These are phyloP conservation scores for Mycena capillaripes DNA, from an alignment of 768 basidiomycete species.

Conservation along the genomic window DNA sequence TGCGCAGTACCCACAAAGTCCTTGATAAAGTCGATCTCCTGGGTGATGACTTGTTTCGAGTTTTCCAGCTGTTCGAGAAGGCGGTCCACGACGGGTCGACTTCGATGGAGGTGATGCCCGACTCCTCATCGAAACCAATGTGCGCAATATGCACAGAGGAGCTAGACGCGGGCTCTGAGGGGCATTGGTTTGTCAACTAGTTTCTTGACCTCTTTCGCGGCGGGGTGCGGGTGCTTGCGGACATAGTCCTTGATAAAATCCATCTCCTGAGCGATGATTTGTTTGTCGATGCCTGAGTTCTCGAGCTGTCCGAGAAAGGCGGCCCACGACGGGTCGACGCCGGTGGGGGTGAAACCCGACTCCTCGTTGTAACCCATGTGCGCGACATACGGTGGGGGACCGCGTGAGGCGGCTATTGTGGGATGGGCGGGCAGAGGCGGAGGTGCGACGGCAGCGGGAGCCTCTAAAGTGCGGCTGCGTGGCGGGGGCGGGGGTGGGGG, in stretches of 20 bases:
- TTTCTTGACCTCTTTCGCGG: conserved; percentile 48
- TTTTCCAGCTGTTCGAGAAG: no score
- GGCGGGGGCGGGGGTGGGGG: conserved; percentile 55
- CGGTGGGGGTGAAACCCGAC: conserved; percentile 86
- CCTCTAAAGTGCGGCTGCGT: not conserved
- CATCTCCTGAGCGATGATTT: conserved; percentile 82
- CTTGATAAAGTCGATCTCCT: no score
- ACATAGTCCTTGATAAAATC: conserved; percentile 93
- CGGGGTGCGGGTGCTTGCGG: conserved; percentile 61
- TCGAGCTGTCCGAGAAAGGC: conserved; percentile 77
- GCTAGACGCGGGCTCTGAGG: not conserved
- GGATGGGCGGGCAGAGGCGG: conserved; percentile 36
- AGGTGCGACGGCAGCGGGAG: not conserved
- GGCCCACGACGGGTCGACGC: conserved; percentile 93
- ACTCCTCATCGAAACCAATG: no score
- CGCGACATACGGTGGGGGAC: conserved; percentile 76
- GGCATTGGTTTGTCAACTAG: conserved; percentile 48
- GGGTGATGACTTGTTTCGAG: no score
- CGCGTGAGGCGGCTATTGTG: conserved; percentile 44
- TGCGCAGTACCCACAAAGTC: no score
- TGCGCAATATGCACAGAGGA: not conserved
- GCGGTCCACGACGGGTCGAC: no score
- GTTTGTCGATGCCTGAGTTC: conserved; percentile 72
- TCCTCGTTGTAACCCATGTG: conserved; percentile 96
- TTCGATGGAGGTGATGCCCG: no score